Evolutionary conservation across 305 asterid genomes (phyloP), one percentile per base, ranked within the genome.

Genomic region (Fraxinus albicans): DNA sequence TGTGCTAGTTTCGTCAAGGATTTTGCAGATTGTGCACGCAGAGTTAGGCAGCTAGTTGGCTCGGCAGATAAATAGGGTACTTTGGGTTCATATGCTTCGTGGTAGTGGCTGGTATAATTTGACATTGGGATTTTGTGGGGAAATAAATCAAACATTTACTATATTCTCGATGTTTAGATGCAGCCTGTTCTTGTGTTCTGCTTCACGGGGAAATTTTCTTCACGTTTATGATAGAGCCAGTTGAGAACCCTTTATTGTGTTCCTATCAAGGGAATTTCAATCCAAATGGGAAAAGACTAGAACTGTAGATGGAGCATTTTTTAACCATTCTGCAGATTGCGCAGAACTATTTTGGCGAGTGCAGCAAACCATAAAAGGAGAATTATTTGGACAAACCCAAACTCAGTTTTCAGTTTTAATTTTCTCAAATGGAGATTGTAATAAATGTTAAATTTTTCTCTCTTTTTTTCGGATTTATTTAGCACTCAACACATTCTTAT

Each of bases 1-100:
- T 96, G 99, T 76, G 91, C 92, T 78, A 79, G 72, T 67, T 80
- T 90, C 70, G 99, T 95, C 74, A 87, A 88, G 53, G 88, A 83
- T 23, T 96, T 85, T 81, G 95, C 92, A 6, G 94, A 91, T 44
- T 96, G 99, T 85, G 98, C 92, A 15, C 94, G 97, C 80, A 86
- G 88, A 81, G 89, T 79, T 29, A 88, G 94, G 94, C 97, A 91
- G 81, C 94, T 86, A 85, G 85, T 79, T 40, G 77, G 84, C 38
- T 36, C 87, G 3, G 82, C 81, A 33, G 84, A 84, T 79, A 88
- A 88, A 67, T 87, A 89, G 36, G 88, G 84, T 75, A 76, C 19
- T 40, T 38, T 53, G 33, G 34, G 1, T 75, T 35, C 58, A 44
- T 50, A 34, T 40, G 29, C 29, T 77, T 23, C 3, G 9, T 33